Percentiles rank a stretch among this genome's conserved stretches.
These are phyloP conservation scores for Komagataella pastoris DNA, from an alignment of 805 yeast species.

Conservation along the genomic window DNA sequence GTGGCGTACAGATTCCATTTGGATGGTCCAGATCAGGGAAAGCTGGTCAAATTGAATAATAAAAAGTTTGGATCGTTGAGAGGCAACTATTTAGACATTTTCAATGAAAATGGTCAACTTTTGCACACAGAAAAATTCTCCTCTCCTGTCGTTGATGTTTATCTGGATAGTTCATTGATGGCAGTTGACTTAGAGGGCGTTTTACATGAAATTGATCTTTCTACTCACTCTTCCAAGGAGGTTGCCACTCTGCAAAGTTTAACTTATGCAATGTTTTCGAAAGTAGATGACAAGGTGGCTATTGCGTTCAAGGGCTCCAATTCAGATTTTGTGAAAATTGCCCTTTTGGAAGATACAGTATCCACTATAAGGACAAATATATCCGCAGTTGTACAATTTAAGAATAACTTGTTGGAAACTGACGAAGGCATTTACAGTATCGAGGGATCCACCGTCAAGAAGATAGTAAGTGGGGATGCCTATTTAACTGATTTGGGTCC, in stretches of 20 bases:
- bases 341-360: not conserved
- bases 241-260: not conserved
- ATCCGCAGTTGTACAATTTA: not conserved
- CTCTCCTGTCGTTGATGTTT: not conserved
- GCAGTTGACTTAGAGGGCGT: not conserved
- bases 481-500: not conserved
- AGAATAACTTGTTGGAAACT: not conserved
- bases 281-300: not conserved
- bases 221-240: not conserved
- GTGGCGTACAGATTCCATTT: not conserved
- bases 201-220: not conserved
- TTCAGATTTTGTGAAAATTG: not conserved
- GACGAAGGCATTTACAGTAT: not conserved
- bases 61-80: not conserved
- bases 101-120: not conserved
- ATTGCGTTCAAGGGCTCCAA: not conserved
- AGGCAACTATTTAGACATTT: not conserved
- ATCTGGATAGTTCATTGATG: not conserved
- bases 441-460: not conserved
- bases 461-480: not conserved
- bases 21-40: not conserved
- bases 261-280: not conserved
- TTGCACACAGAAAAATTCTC: not conserved
- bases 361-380: not conserved
- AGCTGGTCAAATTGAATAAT: not conserved